Base-by-base conservation (phyloP, 2,329 filamentous ascomycete genomes). In the Teratosphaeria zuluensis region DNA sequence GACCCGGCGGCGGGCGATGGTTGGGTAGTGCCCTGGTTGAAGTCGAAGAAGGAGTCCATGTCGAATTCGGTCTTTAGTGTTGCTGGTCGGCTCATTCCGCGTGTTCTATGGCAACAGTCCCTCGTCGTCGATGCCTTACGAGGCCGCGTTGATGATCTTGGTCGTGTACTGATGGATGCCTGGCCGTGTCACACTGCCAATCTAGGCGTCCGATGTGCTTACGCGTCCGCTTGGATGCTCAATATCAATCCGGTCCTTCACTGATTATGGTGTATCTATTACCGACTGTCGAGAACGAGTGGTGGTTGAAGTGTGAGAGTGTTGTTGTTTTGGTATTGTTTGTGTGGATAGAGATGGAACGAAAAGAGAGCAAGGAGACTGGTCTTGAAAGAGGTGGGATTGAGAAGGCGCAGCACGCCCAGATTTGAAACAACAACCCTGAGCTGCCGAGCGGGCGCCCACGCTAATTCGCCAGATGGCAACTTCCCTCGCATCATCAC, bases 21-120 rank as follows among this genome's bases (percentile, higher is more conserved):
- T 55, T 67, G 66, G 52, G 66, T 66, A 55, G 65, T 68, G 64
- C 66, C 65, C 54, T 69, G 68, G 65, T 68, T 71, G 69, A 74
- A 74, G 68, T 74, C 71, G 68, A 74, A 73, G 67, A 73, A 69
- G 51, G 69, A 65, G 66, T 73, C 70, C 72, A 74, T 73, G 63
- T 74, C 71, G 65, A 73, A 65, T 56, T 73, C 71, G 56, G 69
- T 69, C 66, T 73, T 73, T 58, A 72, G 38, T 28, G 63, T 59
- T n/a, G 65, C 60, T 61, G 64, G 57, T 53, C 63, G 62, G 59
- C 59, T 62, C 65, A 66, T 66, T 38, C 58, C 63, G 56, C 52
- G 60, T 53, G 52, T 19, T 11, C 2, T 53, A 6, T 53, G 52
- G 7, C 14, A 14, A 53, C 9, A n/a, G 8, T 9, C 8, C 19